Conservation (phyloP, 2,329 filamentous ascomycete genomes). For the Coniochaeta sp. region DNA sequence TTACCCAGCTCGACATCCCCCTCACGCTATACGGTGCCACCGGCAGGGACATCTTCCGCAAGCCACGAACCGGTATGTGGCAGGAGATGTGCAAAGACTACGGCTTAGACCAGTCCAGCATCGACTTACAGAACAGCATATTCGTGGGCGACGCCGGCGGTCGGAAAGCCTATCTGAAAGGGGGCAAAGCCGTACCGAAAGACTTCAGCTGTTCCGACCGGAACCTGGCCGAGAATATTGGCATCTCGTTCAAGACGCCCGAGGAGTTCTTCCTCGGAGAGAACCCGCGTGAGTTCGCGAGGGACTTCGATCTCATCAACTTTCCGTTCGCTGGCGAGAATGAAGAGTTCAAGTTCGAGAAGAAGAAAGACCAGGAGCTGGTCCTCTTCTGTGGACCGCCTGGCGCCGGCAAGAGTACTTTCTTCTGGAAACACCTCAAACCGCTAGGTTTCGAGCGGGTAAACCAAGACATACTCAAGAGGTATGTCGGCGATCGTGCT, state of each 20-base stretch:
- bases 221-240: slow-evolving; percentile 80
- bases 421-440: slow-evolving; percentile 72
- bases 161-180: slow-evolving; percentile 36
- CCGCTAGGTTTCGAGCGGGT: slow-evolving; percentile 75
- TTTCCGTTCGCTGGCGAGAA: slow-evolving; percentile 37
- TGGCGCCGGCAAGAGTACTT: slow-evolving; percentile 86
- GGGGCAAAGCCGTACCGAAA: slow-evolving; percentile 27
- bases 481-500: slow-evolving; percentile 31
- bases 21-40: slow-evolving; percentile 82
- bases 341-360: slow-evolving; percentile 40
- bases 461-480: slow-evolving; percentile 86
- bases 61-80: slow-evolving; percentile 91
- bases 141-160: slow-evolving; percentile 87
- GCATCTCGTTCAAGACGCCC: slow-evolving; percentile 74
- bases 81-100: slow-evolving; percentile 51
- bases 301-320: slow-evolving; percentile 63
- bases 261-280: slow-evolving; percentile 85
- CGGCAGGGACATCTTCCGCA: slow-evolving; percentile 71
- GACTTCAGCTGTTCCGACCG: slow-evolving; percentile 63
- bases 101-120: slow-evolving; percentile 43
- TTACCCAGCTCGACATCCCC: slow-evolving; percentile 67
- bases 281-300: slow-evolving; percentile 54
- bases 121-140: slow-evolving; percentile 67
- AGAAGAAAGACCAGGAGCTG: slow-evolving; percentile 62
- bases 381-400: slow-evolving; percentile 85